Evolutionary conservation across 139 green algal genomes (phyloP).

Genomic region (Auxenochlorella pyrenoidosa): DNA sequence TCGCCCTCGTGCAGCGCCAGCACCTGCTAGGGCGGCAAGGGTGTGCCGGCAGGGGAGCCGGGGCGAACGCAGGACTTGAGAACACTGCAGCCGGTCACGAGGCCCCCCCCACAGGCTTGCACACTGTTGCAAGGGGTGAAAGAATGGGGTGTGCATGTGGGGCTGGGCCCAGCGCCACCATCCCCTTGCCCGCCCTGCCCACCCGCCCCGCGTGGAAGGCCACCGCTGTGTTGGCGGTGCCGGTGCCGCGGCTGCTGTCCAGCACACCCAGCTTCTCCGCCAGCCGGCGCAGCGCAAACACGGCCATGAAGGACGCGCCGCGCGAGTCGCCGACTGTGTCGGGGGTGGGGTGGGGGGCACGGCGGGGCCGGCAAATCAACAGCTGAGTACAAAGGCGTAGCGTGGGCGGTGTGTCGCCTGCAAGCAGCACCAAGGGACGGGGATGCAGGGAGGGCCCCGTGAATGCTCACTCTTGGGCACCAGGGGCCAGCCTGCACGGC

Average conservation of each 20-base stretch:
- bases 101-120: too few relatives aligned
- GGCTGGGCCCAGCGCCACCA: too few relatives aligned
- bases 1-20: conserved; percentile 83
- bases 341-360: not conserved
- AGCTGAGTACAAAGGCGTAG: too few relatives aligned
- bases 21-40: not conserved
- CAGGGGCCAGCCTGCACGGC: conserved; percentile 46
- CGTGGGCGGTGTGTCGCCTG: not conserved
- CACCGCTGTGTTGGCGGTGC: conserved; percentile 78
- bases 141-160: too few relatives aligned
- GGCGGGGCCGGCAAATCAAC: not conserved
- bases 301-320: conserved; percentile 18
- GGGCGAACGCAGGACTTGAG: too few relatives aligned
- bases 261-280: not conserved
- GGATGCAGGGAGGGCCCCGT: not conserved
- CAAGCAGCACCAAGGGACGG: not conserved
- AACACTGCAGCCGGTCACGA: too few relatives aligned
- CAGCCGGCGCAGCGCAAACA: conserved; percentile 31
- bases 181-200: not conserved
- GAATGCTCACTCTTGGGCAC: conserved; percentile 40
- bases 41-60: not conserved
- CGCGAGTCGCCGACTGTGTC: conserved; percentile 42
- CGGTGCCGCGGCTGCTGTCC: conserved; percentile 14
- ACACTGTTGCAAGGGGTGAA: too few relatives aligned
- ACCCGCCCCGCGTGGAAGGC: conserved; percentile 71